Evolutionary conservation across 164 flowering plant species (phyloP).

Genomic region (Magnolia officinalis): DNA sequence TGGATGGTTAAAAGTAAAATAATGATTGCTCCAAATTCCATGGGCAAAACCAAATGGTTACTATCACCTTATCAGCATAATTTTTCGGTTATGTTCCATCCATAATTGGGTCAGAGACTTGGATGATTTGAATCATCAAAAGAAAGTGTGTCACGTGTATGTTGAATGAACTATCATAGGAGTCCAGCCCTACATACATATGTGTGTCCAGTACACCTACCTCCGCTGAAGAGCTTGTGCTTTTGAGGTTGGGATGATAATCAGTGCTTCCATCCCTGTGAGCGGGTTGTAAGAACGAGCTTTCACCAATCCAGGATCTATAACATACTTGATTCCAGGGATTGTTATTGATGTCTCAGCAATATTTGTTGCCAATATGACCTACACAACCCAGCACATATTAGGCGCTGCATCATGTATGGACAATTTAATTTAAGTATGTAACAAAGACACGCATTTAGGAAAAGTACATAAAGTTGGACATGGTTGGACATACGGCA

Average conservation of each 20-base stretch:
- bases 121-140: too few relatives aligned
- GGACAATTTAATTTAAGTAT: not conserved
- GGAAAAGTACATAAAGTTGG: not conserved
- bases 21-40: too few relatives aligned
- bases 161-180: not conserved
- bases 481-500: too few relatives aligned
- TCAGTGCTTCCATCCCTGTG: slow-evolving; percentile 77
- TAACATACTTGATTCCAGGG: slow-evolving; percentile 91
- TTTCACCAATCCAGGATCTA: slow-evolving; percentile 96
- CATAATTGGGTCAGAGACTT: too few relatives aligned
- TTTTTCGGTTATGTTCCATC: too few relatives aligned
- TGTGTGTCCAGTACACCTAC: slow-evolving; percentile 27
- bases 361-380: slow-evolving; percentile 90
- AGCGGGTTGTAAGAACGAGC: slow-evolving; percentile 70
- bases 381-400: slow-evolving; percentile 34
- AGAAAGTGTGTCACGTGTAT: too few relatives aligned
- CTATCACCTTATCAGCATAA: too few relatives aligned
- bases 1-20: too few relatives aligned
- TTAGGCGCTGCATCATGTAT: not conserved
- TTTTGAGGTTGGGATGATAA: slow-evolving; percentile 71
- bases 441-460: not conserved
- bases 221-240: slow-evolving; percentile 97
- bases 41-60: too few relatives aligned
- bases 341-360: slow-evolving; percentile 97
- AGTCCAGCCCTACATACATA: not conserved